These are phyloP conservation scores for Withania somnifera DNA, from an alignment of 305 asterid genomes.

Conservation along the genomic window DNA sequence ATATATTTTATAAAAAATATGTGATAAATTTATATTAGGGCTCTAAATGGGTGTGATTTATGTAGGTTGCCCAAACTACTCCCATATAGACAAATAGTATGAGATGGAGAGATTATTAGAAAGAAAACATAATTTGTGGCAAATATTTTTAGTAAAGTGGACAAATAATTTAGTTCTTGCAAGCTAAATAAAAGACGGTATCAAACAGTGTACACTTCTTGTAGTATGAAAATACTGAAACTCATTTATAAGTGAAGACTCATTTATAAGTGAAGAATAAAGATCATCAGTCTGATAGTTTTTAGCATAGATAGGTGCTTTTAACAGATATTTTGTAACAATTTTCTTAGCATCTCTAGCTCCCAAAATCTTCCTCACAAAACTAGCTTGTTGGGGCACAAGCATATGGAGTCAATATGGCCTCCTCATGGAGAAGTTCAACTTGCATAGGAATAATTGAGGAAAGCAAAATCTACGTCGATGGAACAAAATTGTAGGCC, in stretches of 20 bases:
- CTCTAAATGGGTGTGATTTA: too few relatives aligned
- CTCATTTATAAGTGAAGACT: not conserved
- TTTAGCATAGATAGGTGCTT: not conserved
- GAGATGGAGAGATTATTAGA: not conserved
- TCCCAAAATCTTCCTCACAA: too few relatives aligned
- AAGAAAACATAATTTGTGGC: not conserved
- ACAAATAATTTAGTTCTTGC: not conserved
- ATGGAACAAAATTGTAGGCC: constrained; percentile 4
- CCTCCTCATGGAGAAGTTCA: not conserved
- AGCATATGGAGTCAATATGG: too few relatives aligned
- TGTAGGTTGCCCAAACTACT: too few relatives aligned
- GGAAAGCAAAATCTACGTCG: not conserved
- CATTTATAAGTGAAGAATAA: not conserved
- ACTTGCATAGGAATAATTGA: too few relatives aligned
- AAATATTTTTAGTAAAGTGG: not conserved
- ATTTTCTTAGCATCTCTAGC: too few relatives aligned
- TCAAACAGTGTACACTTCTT: not conserved
- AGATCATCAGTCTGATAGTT: not conserved
- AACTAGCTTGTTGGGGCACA: too few relatives aligned
- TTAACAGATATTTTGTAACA: not conserved
- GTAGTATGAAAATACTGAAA: not conserved
- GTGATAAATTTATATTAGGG: too few relatives aligned
- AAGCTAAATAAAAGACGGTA: not conserved
- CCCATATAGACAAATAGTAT: too few relatives aligned
- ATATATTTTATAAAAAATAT: too few relatives aligned